These are phyloP conservation scores for Suillus ampliporus DNA, from an alignment of 768 basidiomycete species.

Conservation along the genomic window DNA sequence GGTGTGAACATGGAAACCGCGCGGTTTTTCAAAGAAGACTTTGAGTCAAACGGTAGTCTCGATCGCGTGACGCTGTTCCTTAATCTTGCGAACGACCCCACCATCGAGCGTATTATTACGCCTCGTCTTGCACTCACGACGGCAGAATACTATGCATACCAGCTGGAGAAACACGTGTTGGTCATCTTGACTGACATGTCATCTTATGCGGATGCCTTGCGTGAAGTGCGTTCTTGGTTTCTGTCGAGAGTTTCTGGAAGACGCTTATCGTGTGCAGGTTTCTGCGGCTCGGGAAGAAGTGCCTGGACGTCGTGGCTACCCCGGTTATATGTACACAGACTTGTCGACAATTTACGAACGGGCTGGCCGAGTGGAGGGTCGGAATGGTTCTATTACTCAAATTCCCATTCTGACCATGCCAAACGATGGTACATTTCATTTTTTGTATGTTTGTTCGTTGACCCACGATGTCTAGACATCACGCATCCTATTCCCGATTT, in stretches of 20 bases:
- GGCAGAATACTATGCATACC: constrained; percentile 99
- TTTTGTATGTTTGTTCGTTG: constrained; percentile 26
- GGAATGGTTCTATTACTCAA: constrained; percentile 99
- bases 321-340: constrained; percentile 99
- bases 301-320: constrained; percentile 98
- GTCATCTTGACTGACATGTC: constrained; percentile 99
- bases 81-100: constrained; percentile 98
- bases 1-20: constrained; percentile 99
- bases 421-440: constrained; percentile 76
- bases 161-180: constrained; percentile 98
- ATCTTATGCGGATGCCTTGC: constrained; percentile 94
- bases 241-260: constrained; percentile 8
- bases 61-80: constrained; percentile 98
- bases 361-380: constrained; percentile 95
- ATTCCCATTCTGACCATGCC: constrained; percentile 99
- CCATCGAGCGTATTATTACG: constrained; percentile 99
- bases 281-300: constrained; percentile 99
- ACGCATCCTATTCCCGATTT: constrained; percentile 99
- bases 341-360: constrained; percentile 99
- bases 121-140: constrained; percentile 97
- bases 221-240: constrained; percentile 65
- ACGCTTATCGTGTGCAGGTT: constrained; percentile 47
- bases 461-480: constrained; percentile 70
- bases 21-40: constrained; percentile 99
- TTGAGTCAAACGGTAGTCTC: constrained; percentile 97